phyloP scores from a whole-genome alignment of 2,329 filamentous ascomycete genomes.

The Colletotrichum sp. region DNA sequence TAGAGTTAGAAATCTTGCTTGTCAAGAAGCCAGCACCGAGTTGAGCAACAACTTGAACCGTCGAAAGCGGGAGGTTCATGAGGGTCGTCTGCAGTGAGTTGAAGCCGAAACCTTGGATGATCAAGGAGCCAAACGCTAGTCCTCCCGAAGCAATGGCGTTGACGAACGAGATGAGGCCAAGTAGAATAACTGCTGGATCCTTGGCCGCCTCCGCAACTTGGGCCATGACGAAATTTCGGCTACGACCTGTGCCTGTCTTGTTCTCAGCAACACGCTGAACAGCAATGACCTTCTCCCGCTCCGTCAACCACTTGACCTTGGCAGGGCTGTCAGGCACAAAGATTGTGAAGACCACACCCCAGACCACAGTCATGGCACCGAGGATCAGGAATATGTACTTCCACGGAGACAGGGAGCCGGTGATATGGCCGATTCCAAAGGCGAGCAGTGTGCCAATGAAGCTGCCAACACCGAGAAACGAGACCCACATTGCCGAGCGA shows the following conservation, averaged over 20 bases:
- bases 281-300: conserved; percentile 29
- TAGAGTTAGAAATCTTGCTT: conserved; percentile 4
- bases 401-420: conserved; percentile 31
- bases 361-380: conserved; percentile 32
- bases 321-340: conserved; percentile 34
- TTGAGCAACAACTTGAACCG: conserved; percentile 9
- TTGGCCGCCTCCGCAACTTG: conserved; percentile 26
- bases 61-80: conserved; percentile 55
- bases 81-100: conserved; percentile 57
- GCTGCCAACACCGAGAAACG: conserved; percentile 40
- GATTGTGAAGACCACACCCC: conserved; percentile 29
- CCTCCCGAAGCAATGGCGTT: conserved; percentile 15
- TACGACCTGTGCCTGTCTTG: conserved; percentile 27
- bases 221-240: not conserved
- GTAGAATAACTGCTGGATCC: conserved; percentile 23
- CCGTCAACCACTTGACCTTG: conserved; percentile 32
- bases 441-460: conserved; percentile 38
- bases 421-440: conserved; percentile 37
- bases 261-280: conserved; percentile 32
- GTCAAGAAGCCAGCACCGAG: conserved; percentile 8
- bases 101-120: conserved; percentile 61
- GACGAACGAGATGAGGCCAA: conserved; percentile 23
- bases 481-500: conserved; percentile 41
- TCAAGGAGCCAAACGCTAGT: conserved; percentile 32
- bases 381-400: conserved; percentile 40